Base-by-base conservation (phyloP, 345 rosid genomes). In the Linum trigynum region DNA sequence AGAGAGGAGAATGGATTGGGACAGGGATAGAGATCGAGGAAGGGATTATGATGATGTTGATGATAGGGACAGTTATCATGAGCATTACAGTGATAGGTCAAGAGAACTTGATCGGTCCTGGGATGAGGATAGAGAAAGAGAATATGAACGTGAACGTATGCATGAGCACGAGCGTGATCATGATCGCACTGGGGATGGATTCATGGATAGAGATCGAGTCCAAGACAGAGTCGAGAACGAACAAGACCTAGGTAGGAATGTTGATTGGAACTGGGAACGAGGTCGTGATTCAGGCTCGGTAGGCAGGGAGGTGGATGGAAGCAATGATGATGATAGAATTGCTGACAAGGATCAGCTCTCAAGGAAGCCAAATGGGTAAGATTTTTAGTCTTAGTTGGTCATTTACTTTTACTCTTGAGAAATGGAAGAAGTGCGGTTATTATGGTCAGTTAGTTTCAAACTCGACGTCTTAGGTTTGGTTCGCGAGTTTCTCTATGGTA, bases 331-430 rank as follows among this genome's bases (percentile, higher is more conserved):
- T 59, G 71, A 37, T 64, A 67, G 57, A 65, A 64, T 68, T 72
- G 51, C 50, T 53, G 77, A 76, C 0, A 75, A 76, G 72, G 78
- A 78, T 68, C 81, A 72, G 57, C 71, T 63, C 11, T 63, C 65
- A 7, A 82, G 82, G 76, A 81, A 68, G 72, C 81, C 68, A 55
- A 81, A 75, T 70, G 82, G 85, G 98, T 92, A 76, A 77, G 77
- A 38, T 45, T 32, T 10, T 12, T 3, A 9, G 7, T 5, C 3
- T 0, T 42, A 2, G 14, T 57, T 43, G 38, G 8, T 5, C 45
- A 42, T 42, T 42, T 23, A 23, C 32, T 23, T 23, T 23, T 23
- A 23, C 32, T 23, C 45, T 42, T 5, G 45, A 42, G 45, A 23
- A 42, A 42, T 4, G 45, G 45, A 9, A 42, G 5, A 42, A 42